Evolutionary conservation across 2,329 filamentous ascomycete genomes (phyloP).

Genomic region (Calycina herbarum): DNA sequence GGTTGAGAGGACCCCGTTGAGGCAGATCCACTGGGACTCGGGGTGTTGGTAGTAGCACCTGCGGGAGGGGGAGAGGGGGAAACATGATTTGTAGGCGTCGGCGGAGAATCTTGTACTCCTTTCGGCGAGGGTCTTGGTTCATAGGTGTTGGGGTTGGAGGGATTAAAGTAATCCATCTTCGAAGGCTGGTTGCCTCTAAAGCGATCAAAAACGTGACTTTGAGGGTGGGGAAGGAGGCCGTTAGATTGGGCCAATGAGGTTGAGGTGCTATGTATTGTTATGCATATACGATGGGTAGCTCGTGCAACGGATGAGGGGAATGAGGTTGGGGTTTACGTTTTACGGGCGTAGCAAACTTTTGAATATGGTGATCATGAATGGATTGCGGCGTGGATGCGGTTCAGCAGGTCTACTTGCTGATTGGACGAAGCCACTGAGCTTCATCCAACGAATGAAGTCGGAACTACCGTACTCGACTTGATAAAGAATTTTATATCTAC

Average conservation of each 20-base stretch:
- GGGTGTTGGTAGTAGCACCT: not conserved
- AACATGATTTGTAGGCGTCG: not conserved
- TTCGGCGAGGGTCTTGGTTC: not conserved
- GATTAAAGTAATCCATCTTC: constrained; percentile 27
- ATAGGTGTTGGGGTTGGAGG: constrained; percentile 1
- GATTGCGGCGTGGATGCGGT: not conserved
- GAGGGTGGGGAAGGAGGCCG: too few relatives aligned
- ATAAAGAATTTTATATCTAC: too few relatives aligned
- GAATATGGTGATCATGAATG: too few relatives aligned
- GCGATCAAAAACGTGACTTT: not conserved
- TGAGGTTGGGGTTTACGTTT: not conserved
- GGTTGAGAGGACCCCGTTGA: constrained; percentile 25
- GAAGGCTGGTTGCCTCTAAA: not conserved
- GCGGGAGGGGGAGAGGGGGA: constrained; percentile 19
- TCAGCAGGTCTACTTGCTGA: not conserved
- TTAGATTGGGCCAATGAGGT: not conserved
- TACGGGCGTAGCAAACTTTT: not conserved
- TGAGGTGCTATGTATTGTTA: not conserved
- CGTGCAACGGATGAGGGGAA: not conserved
- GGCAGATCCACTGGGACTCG: constrained; percentile 6
- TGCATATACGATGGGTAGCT: not conserved
- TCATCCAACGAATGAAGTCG: too few relatives aligned
- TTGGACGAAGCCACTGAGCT: not conserved
- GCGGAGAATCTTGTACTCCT: constrained; percentile 1
- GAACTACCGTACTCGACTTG: too few relatives aligned